Evolutionary conservation across 1,284 basidiomycete species (phyloP).

Genomic region (Binderoboletus segoi): DNA sequence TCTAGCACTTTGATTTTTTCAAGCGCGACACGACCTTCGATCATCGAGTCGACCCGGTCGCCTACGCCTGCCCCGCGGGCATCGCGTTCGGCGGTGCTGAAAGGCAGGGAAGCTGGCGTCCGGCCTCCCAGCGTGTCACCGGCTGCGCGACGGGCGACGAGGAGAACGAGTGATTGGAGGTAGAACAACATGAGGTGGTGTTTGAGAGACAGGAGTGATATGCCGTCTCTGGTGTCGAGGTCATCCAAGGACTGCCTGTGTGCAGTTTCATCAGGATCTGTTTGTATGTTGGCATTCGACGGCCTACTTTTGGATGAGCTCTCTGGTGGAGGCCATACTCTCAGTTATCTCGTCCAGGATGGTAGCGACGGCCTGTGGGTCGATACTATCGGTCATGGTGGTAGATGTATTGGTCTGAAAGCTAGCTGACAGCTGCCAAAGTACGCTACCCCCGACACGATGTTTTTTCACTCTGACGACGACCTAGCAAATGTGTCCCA

Average conservation of each 20-base stretch:
- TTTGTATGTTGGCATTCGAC: neutral
- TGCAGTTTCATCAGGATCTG: slow-evolving; percentile 2
- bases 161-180: slow-evolving; percentile 81
- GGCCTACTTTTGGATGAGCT: slow-evolving; percentile 60
- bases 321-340: slow-evolving; percentile 63
- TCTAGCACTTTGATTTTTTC: slow-evolving; percentile 84
- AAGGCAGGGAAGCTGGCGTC: slow-evolving; percentile 51
- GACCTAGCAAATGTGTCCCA: neutral
- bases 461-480: neutral
- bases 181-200: slow-evolving; percentile 87
- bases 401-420: neutral
- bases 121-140: slow-evolving; percentile 62
- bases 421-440: neutral
- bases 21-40: slow-evolving; percentile 74
- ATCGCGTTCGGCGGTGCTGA: slow-evolving; percentile 54
- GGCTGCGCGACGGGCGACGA: slow-evolving; percentile 68
- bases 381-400: slow-evolving; percentile 19
- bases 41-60: slow-evolving; percentile 71
- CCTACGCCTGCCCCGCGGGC: slow-evolving; percentile 58
- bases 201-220: slow-evolving; percentile 90
- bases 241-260: slow-evolving; percentile 43
- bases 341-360: slow-evolving; percentile 62
- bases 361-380: slow-evolving; percentile 32
- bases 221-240: slow-evolving; percentile 75
- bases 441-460: slow-evolving; percentile 1